Evolutionary conservation across 768 basidiomycete genomes (phyloP).

Genomic region (Mrakia blollopis): DNA sequence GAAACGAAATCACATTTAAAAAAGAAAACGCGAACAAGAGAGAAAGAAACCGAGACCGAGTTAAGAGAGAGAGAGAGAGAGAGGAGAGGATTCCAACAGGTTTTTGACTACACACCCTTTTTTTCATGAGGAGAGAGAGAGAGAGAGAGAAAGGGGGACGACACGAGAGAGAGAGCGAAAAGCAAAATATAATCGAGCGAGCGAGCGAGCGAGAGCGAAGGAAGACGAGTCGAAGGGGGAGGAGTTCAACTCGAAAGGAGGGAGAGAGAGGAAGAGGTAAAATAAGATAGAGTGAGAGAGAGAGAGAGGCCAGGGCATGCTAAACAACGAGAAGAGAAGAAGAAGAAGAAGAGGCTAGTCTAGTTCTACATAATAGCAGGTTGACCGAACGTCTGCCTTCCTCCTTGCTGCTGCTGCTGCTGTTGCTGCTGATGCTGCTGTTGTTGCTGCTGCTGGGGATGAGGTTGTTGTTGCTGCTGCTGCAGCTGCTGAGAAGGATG

Average conservation of each 20-base stretch:
- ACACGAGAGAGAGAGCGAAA: background rate
- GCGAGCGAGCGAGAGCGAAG: background rate
- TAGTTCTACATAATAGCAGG: background rate
- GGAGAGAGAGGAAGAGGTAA: background rate
- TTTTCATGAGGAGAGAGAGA: background rate
- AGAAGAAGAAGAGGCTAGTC: background rate
- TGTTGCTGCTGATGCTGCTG: constrained; percentile 11
- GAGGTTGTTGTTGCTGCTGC: constrained; percentile 24
- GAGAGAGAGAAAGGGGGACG: background rate
- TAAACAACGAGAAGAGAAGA: background rate
- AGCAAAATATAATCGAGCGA: background rate
- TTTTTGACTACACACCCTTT: background rate
- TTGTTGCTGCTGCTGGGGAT: constrained; percentile 21
- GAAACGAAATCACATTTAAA: too few species aligned
- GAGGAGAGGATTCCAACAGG: background rate
- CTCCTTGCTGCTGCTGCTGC: constrained; percentile 7
- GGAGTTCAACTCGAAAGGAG: background rate
- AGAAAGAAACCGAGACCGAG: background rate
- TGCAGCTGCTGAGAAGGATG: constrained; percentile 20
- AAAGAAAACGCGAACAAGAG: too few species aligned
- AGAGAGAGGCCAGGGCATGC: background rate
- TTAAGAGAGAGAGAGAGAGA: background rate
- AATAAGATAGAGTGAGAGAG: background rate
- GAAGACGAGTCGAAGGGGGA: background rate
- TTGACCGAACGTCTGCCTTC: constrained; percentile 17